Evolutionary conservation across 2,329 filamentous ascomycete genomes (phyloP), one percentile per base, ranked within the genome.

Genomic region (Pseudogymnoascus sp.): DNA sequence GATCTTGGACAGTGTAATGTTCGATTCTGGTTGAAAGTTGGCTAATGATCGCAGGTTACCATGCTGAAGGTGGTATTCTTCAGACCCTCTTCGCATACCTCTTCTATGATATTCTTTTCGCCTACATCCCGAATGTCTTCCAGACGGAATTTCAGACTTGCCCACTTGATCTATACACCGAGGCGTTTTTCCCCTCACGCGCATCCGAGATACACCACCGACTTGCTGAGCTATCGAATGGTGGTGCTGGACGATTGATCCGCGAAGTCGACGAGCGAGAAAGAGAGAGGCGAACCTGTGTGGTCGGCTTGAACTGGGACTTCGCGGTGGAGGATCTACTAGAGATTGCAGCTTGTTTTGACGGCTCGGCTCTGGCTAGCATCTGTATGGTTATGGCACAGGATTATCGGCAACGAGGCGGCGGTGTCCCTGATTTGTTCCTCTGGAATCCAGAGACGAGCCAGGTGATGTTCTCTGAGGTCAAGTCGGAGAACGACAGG

Each of bases 121-220:
- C 91, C 26, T 96, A 96, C 75, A 84, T 97, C 4, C 93, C 95
- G 26, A 96, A 97, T 70, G 93, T 99, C 63, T 99, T 99, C 75
- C 93, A 97, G 74, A 99, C 95, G 5, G 85, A 89, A 0, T 99
- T 91, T 73, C 95, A 99, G 75, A 96, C 91, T 0, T 96, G 91
- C 71, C 95, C 95, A 0, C 78, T 99, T 3, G 95, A 99, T 74
- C 79, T 99, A 5, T 89, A 96, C 73, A 96, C 93, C 0, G 95
- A 99, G 73, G 87, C 89, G 2, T 99, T 99, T 77, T 97, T 91
- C 72, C 84, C 90, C 0, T 86, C 87, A 0, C 84, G 95, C n/a
- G 86, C 89, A 37, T 91, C 88, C 3, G 93, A 96, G 77, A 95
- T 97, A 73, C 96, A 96, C 72, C 86, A 87, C 67, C 86, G 93